phyloP scores from a whole-genome alignment of 2,329 filamentous ascomycete genomes.

The Neofusicoccum umdonicola region DNA sequence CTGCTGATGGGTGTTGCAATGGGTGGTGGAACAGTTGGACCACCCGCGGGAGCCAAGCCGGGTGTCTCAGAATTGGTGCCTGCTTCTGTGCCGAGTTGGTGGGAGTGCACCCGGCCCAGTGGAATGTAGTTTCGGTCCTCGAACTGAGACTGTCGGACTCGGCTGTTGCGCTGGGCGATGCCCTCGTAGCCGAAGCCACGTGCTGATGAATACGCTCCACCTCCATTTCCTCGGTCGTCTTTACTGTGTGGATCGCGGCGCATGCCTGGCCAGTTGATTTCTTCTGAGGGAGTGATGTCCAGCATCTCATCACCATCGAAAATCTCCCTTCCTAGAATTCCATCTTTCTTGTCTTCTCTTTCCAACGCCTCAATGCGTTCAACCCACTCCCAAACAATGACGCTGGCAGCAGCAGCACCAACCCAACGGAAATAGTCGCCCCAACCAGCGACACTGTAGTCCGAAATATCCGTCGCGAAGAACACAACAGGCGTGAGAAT shows the following conservation, averaged over 20 bases:
- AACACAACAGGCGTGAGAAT: slow-evolving; percentile 88
- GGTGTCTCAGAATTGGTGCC: neutral
- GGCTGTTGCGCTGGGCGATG: slow-evolving; percentile 29
- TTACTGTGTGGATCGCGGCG: slow-evolving; percentile 37
- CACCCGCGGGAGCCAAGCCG: neutral
- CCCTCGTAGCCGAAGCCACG: slow-evolving; percentile 28
- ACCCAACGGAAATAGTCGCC: slow-evolving; percentile 96
- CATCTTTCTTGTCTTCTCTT: slow-evolving; percentile 89
- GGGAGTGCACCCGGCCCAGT: slow-evolving; percentile 16
- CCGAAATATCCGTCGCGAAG: slow-evolving; percentile 85
- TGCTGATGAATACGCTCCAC: slow-evolving; percentile 20
- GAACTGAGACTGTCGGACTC: slow-evolving; percentile 22
- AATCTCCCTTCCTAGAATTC: slow-evolving; percentile 83
- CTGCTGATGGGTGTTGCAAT: slow-evolving; percentile 58
- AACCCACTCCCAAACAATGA: slow-evolving; percentile 99
- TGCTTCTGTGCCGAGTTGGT: neutral
- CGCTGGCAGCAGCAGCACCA: slow-evolving; percentile 88
- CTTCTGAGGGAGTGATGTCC: slow-evolving; percentile 61
- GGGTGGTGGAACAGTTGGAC: slow-evolving; percentile 44
- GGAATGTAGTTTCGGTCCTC: slow-evolving; percentile 18
- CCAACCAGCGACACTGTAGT: slow-evolving; percentile 84
- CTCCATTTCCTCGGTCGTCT: slow-evolving; percentile 29
- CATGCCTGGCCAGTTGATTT: slow-evolving; percentile 51
- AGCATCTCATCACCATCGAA: slow-evolving; percentile 95
- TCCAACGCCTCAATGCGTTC: slow-evolving; percentile 91